Conservation (phyloP, 1,139 yeast species). For the Starmera stellimalicola region DNA sequence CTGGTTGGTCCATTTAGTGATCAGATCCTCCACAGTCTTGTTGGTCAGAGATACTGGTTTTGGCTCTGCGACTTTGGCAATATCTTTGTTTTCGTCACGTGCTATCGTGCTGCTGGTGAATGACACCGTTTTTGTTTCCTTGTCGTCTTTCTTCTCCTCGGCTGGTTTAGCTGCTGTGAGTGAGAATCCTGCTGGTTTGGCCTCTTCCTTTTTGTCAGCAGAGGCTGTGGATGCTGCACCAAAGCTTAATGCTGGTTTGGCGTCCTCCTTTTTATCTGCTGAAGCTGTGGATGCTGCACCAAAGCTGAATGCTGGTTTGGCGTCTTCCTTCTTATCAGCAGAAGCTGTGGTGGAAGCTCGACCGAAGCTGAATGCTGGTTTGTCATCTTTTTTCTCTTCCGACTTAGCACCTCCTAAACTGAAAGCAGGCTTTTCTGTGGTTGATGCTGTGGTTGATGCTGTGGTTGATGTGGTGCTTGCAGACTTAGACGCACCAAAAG, state of each 20-base stretch:
- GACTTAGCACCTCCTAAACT: conserved; percentile 13
- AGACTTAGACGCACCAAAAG: conserved; percentile 22
- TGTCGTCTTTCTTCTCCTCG: conserved; percentile 17
- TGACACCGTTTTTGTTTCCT: conserved; percentile 18
- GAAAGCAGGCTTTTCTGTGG: conserved; percentile 18
- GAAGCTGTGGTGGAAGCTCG: conserved; percentile 5
- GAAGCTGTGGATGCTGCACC: conserved; percentile 1
- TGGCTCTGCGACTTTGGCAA: conserved; percentile 42
- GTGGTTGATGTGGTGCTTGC: neutral
- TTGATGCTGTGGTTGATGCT: conserved; percentile 15
- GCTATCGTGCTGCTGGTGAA: conserved; percentile 14
- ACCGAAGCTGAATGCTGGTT: conserved; percentile 5
- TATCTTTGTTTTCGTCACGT: conserved; percentile 19
- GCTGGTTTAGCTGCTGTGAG: conserved; percentile 2
- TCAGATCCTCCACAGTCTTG: conserved; percentile 86
- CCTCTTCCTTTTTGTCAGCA: conserved; percentile 7
- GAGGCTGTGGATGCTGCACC: conserved; percentile 15
- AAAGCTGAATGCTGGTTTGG: conserved; percentile 20
- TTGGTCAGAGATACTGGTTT: conserved; percentile 76
- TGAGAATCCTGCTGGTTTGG: conserved; percentile 18
- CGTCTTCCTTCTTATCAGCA: conserved; percentile 10
- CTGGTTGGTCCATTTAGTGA: conserved; percentile 89
- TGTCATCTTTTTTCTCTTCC: conserved; percentile 12
- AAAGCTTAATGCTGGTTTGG: conserved; percentile 19
- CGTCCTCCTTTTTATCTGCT: conserved; percentile 9